Evolutionary conservation across 2,329 filamentous ascomycete species (phyloP).

Genomic region (Colletotrichum siamense): DNA sequence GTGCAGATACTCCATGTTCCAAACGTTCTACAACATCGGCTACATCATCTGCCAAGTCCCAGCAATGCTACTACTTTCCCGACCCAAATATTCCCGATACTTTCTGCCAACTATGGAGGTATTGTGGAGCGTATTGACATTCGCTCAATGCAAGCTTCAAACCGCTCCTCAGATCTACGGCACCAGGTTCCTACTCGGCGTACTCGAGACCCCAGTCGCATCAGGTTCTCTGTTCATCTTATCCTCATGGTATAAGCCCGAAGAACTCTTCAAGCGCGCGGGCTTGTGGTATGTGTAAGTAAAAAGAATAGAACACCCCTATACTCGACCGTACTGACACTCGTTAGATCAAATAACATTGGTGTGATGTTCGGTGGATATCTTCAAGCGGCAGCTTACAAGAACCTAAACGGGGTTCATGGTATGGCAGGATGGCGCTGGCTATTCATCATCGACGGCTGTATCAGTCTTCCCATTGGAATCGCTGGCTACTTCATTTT

Average conservation of each 20-base stretch:
- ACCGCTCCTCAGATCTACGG: constrained; percentile 32
- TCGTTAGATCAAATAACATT: constrained; percentile 22
- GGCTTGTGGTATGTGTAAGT: constrained; percentile 52
- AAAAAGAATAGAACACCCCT: too few relatives aligned
- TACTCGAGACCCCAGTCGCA: constrained; percentile 25
- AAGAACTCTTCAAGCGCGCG: constrained; percentile 48
- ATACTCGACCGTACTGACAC: neutral
- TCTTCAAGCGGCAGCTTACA: constrained; percentile 47
- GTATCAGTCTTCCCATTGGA: constrained; percentile 58
- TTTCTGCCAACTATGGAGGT: constrained; percentile 26
- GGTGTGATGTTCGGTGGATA: constrained; percentile 34
- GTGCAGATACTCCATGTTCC: constrained; percentile 17
- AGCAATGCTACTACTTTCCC: constrained; percentile 18
- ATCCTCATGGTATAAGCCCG: constrained; percentile 33
- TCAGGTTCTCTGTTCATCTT: constrained; percentile 28
- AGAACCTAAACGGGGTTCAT: constrained; percentile 49
- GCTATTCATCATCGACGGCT: constrained; percentile 61
- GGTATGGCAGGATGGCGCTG: constrained; percentile 56
- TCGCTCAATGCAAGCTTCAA: constrained; percentile 27
- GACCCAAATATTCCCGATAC: constrained; percentile 25
- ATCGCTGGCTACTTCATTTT: constrained; percentile 53
- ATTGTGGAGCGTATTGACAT: constrained; percentile 26
- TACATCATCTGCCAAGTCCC: constrained; percentile 23
- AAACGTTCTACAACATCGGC: constrained; percentile 21
- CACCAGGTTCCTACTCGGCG: constrained; percentile 32